A percentile compares a stretch with the other conserved stretches of the same genome.
phyloP scores from a whole-genome alignment of 2,329 filamentous ascomycete genomes.

The Aspergillus novoparasiticus region DNA sequence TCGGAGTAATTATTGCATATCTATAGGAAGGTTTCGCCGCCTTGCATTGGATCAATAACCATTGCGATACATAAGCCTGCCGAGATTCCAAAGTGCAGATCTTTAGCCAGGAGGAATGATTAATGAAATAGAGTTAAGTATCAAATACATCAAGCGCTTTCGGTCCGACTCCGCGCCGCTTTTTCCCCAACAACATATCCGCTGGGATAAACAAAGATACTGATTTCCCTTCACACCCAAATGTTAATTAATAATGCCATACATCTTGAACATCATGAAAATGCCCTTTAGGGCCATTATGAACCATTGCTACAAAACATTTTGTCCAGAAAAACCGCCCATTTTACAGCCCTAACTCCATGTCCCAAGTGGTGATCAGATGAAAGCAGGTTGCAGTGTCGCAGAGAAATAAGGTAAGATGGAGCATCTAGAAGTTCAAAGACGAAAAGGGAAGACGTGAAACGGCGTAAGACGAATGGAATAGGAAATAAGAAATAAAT shows the following conservation, averaged over 20 bases:
- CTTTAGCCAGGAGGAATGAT: neutral
- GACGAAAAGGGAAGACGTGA: neutral
- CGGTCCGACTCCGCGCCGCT: neutral
- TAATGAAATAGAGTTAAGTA: neutral
- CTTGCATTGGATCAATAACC: neutral
- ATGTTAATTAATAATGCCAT: neutral
- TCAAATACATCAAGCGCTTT: neutral
- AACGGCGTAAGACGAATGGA: neutral
- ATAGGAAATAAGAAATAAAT: slow-evolving; percentile 2
- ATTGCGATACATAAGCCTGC: neutral
- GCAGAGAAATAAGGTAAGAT: neutral
- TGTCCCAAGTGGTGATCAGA: slow-evolving; percentile 1
- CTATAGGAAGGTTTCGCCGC: neutral
- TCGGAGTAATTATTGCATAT: neutral
- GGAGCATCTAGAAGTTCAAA: neutral
- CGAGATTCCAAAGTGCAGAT: neutral
- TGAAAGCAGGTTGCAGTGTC: neutral
- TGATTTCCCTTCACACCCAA: neutral
- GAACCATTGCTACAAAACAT: neutral
- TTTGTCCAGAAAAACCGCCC: neutral
- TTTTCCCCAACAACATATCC: neutral
- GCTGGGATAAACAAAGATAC: neutral
- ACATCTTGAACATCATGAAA: neutral
- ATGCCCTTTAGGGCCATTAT: neutral
- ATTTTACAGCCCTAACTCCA: slow-evolving; percentile 6